phyloP scores from a whole-genome alignment of 176 grass and related monocot species.

The Carex scoparia region DNA sequence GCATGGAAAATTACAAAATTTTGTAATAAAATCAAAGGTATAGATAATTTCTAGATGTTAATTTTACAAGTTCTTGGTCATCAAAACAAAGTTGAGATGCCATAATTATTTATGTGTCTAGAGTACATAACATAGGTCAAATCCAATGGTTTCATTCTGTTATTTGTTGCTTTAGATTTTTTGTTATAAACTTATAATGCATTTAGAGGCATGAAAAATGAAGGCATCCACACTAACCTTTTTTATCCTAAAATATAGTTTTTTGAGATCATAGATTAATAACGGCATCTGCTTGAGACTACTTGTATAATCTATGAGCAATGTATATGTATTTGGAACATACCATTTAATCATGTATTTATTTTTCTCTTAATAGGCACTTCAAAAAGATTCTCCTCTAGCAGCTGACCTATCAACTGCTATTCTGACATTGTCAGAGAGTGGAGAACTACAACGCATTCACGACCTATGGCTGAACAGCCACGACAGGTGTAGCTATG shows the following conservation, averaged over 20 bases:
- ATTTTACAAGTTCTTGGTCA: neutral
- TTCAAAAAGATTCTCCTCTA: constrained; percentile 83
- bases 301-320: neutral
- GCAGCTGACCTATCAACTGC: constrained; percentile 72
- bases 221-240: neutral
- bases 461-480: constrained; percentile 58
- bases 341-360: constrained; percentile 6
- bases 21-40: neutral
- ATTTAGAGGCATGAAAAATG: neutral
- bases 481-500: constrained; percentile 29
- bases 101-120: neutral
- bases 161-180: neutral
- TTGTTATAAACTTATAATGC: neutral
- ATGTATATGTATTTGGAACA: neutral
- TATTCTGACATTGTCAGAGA: constrained; percentile 84
- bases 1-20: neutral
- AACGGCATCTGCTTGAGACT: neutral
- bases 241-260: neutral
- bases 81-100: neutral
- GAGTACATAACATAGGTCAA: neutral
- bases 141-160: neutral
- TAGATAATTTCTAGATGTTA: neutral
- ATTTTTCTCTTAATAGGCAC: constrained; percentile 45
- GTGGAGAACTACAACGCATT: constrained; percentile 69
- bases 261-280: neutral